Base-by-base conservation (phyloP, 129 eudicot species). In the Flaveria robusta region DNA sequence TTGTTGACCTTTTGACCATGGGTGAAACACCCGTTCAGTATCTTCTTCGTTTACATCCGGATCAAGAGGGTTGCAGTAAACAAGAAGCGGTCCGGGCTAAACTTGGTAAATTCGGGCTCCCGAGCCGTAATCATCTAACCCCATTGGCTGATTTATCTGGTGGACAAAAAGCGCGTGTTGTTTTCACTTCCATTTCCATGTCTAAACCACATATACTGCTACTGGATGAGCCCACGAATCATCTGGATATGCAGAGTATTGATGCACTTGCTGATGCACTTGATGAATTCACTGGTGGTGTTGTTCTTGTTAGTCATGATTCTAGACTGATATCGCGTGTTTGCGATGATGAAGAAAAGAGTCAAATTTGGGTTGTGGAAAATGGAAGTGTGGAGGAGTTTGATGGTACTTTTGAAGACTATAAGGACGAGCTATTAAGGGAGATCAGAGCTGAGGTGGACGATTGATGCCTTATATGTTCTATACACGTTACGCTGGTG, bases 41-140 rank as follows among this genome's bases (percentile, higher is more conserved):
- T 49, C 55, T 49, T 54, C 60, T 54, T 7, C 60, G 60, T 19
- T 54, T 54, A 18, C 26, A 54, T 18, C 60, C 60, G 22, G 55
- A 49, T 49, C 55, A 49, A 14, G 19, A 49, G 18, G 23, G 23
- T n/a, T 16, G 18, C 9, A 52, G 59, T 18, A 54, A 19, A 54
- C 60, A 54, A 54, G 60, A 54, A 54, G 60, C 24, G 26, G 60
- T 54, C 24, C 60, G 60, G 10, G 60, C 24, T 19, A 51, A n/a
- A 54, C 60, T 54, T 54, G 24, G 60, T 54, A 54, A 54, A 54
- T 54, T 54, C 24, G 60, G 60, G 60, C 60, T 54, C 23, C 60
- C 23, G 19, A 54, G 60, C 23, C 1, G 18, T 18, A n/a, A 19
- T 7, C 60, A 54, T 54, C 24, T 54, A 9, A 54, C 60, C 60